Base-by-base conservation (phyloP, 257 asterid species). In the Fraxinus pennsylvanica region DNA sequence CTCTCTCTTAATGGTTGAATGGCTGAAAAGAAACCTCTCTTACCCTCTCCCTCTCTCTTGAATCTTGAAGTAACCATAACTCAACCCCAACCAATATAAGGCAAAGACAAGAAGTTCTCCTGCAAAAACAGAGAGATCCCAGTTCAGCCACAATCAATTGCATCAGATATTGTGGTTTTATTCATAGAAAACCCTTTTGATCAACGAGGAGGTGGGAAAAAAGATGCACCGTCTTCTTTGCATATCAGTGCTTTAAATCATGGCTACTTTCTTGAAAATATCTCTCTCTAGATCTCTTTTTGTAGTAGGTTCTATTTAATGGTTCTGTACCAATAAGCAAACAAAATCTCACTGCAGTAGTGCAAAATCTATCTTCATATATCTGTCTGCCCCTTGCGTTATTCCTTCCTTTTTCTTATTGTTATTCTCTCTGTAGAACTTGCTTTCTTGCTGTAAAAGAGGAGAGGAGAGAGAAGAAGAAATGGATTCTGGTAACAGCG, bases 401-500 rank as follows among this genome's bases (percentile, higher is more conserved):
- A 50, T 59, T 81, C 77, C 70, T 69, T 68, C 14, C 14, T 41
- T 41, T 67, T 73, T 32, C 75, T 52, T 36, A 63, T 57, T 17
- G 39, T 9, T 38, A 2, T 38, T 71, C 35, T 33, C 74, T 74
- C 59, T 35, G 75, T 81, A 67, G 83, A 76, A 73, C 78, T 85
- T 65, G 10, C 77, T 72, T 63, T 81, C 79, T 59, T 43, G 35
- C 69, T 69, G 6, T 69, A 72, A 17, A 50, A 21, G 50, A 38
- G 79, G 67, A 69, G 68, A 19, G 13, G 57, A 25, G 79, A 68
- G 19, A 6, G 52, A 35, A 21, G 73, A 13, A 59, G 14, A 5
- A 1, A 91, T 89, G 95, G 94, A 93, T 82, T 91, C 96, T 32
- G 85, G 86, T 77, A 87, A 87, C 63, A 92, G 97, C 74, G 97